phyloP scores from a whole-genome alignment of 2,329 filamentous ascomycete species.

The Aspergillus sp. region DNA sequence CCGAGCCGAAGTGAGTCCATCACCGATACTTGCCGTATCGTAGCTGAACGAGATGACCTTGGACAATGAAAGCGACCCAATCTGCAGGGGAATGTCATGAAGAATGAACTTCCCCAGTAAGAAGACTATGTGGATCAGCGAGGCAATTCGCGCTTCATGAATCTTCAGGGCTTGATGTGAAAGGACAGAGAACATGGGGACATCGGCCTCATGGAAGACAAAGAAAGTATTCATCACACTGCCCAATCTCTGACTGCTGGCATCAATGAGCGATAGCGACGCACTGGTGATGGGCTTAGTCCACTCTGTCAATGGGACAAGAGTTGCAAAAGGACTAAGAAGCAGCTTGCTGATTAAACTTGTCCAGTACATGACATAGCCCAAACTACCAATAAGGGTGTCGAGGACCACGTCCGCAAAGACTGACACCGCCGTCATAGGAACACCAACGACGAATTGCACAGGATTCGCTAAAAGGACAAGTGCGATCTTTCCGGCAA shows the following conservation, averaged over 20 bases:
- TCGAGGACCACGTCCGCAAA: conserved; percentile 80
- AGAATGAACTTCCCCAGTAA: conserved; percentile 43
- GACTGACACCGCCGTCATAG: conserved; percentile 70
- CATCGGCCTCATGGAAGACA: conserved; percentile 55
- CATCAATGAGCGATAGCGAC: conserved; percentile 43
- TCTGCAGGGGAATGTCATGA: conserved; percentile 37
- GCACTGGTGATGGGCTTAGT: conserved; percentile 39
- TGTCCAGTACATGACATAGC: conserved; percentile 47
- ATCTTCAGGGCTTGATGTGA: conserved; percentile 68
- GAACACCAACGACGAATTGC: conserved; percentile 63
- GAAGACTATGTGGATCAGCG: conserved; percentile 43
- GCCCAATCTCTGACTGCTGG: conserved; percentile 40
- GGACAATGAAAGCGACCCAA: conserved; percentile 28
- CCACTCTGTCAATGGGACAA: conserved; percentile 37
- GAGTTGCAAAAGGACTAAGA: conserved; percentile 33
- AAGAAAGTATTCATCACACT: conserved; percentile 40
- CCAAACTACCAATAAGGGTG: conserved; percentile 63
- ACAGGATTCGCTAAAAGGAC: conserved; percentile 77
- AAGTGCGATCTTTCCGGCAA: conserved; percentile 81
- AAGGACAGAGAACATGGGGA: conserved; percentile 73
- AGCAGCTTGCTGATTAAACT: conserved; percentile 34
- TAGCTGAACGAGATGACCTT: conserved; percentile 22
- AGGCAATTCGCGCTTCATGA: conserved; percentile 56
- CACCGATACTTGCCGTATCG: conserved; percentile 18
- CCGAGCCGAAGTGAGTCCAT: conserved; percentile 16